These are phyloP conservation scores for Monosporascus sp. DNA, from an alignment of 2,329 filamentous ascomycete genomes.

Conservation along the genomic window DNA sequence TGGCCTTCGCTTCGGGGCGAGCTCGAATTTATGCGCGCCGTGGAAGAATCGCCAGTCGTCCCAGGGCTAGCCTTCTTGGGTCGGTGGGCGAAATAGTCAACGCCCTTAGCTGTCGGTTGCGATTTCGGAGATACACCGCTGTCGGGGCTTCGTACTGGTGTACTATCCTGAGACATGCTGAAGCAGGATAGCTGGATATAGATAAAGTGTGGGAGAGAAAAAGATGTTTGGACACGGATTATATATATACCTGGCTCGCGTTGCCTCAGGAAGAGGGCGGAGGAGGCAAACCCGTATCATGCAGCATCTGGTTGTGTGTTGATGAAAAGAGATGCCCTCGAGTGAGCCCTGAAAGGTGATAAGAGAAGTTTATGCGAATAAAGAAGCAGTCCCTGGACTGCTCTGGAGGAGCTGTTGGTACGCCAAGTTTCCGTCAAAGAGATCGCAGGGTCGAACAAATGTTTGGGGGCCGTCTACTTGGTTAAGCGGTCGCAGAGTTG, in stretches of 20 bases:
- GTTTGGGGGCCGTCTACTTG: neutral
- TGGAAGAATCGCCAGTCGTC: conserved; percentile 1
- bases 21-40: conserved; percentile 8
- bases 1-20: conserved; percentile 7
- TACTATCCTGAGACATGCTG: conserved; percentile 20
- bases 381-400: neutral
- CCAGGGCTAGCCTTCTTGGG: conserved; percentile 8
- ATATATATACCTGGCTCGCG: conserved; percentile 31
- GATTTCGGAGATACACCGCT: conserved; percentile 22
- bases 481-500: too few species aligned
- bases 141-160: conserved; percentile 18
- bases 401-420: neutral
- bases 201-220: conserved; percentile 6
- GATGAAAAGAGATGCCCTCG: conserved; percentile 5
- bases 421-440: neutral
- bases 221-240: conserved; percentile 6
- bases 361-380: neutral
- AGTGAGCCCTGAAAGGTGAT: neutral
- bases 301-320: conserved; percentile 29
- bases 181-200: conserved; percentile 6
- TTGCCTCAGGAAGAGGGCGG: conserved; percentile 38
- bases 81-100: conserved; percentile 22
- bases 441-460: neutral
- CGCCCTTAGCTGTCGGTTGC: conserved; percentile 18
- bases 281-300: conserved; percentile 32